Conservation (phyloP, 345 rosid genomes). For the Triadica sebifera region DNA sequence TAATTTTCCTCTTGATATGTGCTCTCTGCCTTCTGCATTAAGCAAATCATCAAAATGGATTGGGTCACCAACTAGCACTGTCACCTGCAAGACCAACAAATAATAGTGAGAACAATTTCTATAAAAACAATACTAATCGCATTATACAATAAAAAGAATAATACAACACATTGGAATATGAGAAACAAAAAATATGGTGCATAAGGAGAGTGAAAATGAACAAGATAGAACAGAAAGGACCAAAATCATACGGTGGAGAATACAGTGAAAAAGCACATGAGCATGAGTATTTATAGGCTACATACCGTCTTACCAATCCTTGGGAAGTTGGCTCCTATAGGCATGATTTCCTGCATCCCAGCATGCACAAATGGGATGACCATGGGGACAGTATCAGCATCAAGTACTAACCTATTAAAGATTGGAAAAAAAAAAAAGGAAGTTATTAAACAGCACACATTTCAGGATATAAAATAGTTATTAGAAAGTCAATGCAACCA, state of each 20-base stretch:
- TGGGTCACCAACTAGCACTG: slow-evolving; percentile 84
- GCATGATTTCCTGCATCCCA: slow-evolving; percentile 98
- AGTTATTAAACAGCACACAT: background rate
- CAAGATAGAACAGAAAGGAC: background rate
- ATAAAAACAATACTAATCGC: background rate
- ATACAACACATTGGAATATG: background rate
- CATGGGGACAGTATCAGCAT: slow-evolving; percentile 72
- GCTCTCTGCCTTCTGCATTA: slow-evolving; percentile 37
- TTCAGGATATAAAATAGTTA: background rate
- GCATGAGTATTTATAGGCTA: background rate
- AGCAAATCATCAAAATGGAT: slow-evolving; percentile 71
- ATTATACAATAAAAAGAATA: background rate
- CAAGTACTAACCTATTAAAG: slow-evolving; percentile 69
- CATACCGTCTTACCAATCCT: slow-evolving; percentile 87
- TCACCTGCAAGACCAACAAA: slow-evolving; percentile 48
- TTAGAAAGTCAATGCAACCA: background rate
- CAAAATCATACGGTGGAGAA: background rate
- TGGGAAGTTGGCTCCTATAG: slow-evolving; percentile 81
- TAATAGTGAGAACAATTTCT: background rate
- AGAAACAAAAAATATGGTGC: background rate
- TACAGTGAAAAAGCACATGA: background rate
- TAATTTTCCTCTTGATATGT: slow-evolving; percentile 58
- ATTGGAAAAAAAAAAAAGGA: background rate
- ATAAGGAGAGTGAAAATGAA: background rate
- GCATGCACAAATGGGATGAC: slow-evolving; percentile 92